Percentiles rank a stretch among this genome's conserved stretches.
phyloP scores from a whole-genome alignment of 371 early-diverging fungal species.

The Coemansia sp. region DNA sequence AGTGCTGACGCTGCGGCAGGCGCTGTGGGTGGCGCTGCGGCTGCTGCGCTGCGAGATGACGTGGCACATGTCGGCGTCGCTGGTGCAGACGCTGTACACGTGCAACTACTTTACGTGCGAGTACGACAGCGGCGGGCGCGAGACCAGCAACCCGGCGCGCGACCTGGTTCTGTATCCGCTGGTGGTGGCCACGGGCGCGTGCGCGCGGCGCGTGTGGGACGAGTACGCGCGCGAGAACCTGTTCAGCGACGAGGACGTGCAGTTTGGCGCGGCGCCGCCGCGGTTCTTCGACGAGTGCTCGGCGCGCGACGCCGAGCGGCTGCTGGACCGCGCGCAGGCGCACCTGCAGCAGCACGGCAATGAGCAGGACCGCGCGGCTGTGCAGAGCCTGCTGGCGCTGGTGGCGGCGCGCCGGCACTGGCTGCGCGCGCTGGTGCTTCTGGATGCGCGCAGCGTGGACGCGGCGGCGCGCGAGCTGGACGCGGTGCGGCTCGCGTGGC shows the following conservation, averaged over 20 bases:
- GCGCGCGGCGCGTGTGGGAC: slow-evolving; percentile 28
- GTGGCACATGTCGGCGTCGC: slow-evolving; percentile 37
- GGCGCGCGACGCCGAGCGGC: not conserved
- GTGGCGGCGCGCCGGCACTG: slow-evolving; percentile 23
- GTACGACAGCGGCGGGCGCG: not conserved
- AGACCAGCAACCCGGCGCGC: slow-evolving; percentile 5
- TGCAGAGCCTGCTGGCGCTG: slow-evolving; percentile 4
- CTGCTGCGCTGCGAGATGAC: slow-evolving; percentile 46
- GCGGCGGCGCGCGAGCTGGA: not conserved
- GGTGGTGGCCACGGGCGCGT: slow-evolving; percentile 31
- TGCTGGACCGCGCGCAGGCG: slow-evolving; percentile 15
- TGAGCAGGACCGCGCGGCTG: slow-evolving; percentile 7
- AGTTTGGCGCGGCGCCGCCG: slow-evolving; percentile 6
- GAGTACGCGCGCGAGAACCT: slow-evolving; percentile 39
- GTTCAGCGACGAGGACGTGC: slow-evolving; percentile 47
- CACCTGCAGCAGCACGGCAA: not conserved
- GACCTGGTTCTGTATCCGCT: slow-evolving; percentile 42
- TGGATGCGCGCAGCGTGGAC: not conserved
- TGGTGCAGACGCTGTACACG: slow-evolving; percentile 49
- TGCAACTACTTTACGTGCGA: slow-evolving; percentile 41
- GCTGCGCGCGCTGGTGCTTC: slow-evolving; percentile 12
- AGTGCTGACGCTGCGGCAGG: slow-evolving; percentile 14
- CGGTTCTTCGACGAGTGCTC: slow-evolving; percentile 25
- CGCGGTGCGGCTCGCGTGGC: not conserved
- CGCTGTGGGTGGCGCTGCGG: slow-evolving; percentile 31